Evolutionary conservation across 768 basidiomycete genomes (phyloP), one percentile per base, ranked within the genome.

Genomic region (Dioszegia crocea): DNA sequence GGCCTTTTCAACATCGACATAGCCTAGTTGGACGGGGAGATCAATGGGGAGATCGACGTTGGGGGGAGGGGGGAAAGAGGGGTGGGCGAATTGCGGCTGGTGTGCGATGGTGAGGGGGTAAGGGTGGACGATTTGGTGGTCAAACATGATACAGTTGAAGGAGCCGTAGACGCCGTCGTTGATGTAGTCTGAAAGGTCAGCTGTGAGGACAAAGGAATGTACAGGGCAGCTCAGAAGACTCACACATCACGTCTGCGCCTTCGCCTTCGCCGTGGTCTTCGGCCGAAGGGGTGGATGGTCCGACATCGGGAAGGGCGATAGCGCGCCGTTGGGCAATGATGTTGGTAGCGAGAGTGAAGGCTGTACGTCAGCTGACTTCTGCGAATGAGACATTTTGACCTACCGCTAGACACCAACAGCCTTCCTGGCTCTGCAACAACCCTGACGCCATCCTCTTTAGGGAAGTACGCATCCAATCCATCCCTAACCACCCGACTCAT

Each of bases 111-210:
- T 81, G 38, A 83, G 74, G n/a, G 80, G 79, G 75, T 80, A 78
- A 24, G 96, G 96, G 69, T 88, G 84, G n/a, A 87, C 87, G 58
- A 83, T 81, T 74, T 94, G 92, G 78, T 99, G 96, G 79, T 98
- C 96, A 78, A 97, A 98, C 73, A 98, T 81, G 78, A 92, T 92
- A 80, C 76, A 78, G 72, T 77, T 78, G 75, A 78, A 78, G 8
- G 77, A 76, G 50, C 94, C 92, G 77, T 99, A 99, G 39, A 99
- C 91, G 43, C 96, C 96, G 77, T 98, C 94, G 80, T 97, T 98
- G 83, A 98, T 91, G 81, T 98, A 98, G 81, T 97, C 92, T 96
- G 77, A 33, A n/a, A 26, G 24, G 45, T 57, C 54, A 57, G 54
- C 57, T 27, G 0, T 10, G 3, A 4, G 4, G 23, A 5, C 30